Conservation (phyloP, 495 filamentous ascomycete genomes). For the Beverwykella pulmonaria region DNA sequence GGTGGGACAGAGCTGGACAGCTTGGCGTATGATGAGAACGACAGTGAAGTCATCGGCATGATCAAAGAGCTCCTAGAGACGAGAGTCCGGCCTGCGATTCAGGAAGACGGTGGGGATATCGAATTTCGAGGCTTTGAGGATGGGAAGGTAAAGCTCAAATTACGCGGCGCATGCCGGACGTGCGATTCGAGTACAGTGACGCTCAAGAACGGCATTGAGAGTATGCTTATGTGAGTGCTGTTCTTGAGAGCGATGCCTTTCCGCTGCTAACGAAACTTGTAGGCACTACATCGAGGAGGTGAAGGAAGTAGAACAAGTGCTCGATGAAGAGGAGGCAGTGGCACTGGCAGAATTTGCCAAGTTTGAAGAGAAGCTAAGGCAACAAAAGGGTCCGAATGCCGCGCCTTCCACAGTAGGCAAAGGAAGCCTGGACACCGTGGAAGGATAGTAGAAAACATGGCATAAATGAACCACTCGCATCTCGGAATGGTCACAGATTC, state of each 20-base stretch:
- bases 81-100: constrained; percentile 88
- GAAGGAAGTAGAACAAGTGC: constrained; percentile 83
- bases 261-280: not conserved
- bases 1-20: constrained; percentile 64
- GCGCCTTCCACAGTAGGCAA: constrained; percentile 65
- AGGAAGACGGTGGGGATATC: constrained; percentile 97
- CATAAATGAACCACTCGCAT: too few species aligned
- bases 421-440: constrained; percentile 66
- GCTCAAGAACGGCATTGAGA: constrained; percentile 92
- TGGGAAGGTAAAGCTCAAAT: constrained; percentile 81
- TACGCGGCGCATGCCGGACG: constrained; percentile 89
- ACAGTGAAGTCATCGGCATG: constrained; percentile 93
- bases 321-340: constrained; percentile 91
- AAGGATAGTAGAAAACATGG: too few species aligned
- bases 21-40: constrained; percentile 77
- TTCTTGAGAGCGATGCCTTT: not conserved
- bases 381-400: constrained; percentile 66
- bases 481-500: too few species aligned
- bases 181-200: constrained; percentile 97
- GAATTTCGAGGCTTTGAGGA: constrained; percentile 88
- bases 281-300: constrained; percentile 92
- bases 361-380: constrained; percentile 91
- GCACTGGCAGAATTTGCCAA: constrained; percentile 87
- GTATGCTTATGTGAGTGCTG: constrained; percentile 37
- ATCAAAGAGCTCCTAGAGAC: constrained; percentile 99